These are phyloP conservation scores for Entophlyctis helioformis DNA, from an alignment of 192 early-diverging fungal genomes.

Conservation along the genomic window DNA sequence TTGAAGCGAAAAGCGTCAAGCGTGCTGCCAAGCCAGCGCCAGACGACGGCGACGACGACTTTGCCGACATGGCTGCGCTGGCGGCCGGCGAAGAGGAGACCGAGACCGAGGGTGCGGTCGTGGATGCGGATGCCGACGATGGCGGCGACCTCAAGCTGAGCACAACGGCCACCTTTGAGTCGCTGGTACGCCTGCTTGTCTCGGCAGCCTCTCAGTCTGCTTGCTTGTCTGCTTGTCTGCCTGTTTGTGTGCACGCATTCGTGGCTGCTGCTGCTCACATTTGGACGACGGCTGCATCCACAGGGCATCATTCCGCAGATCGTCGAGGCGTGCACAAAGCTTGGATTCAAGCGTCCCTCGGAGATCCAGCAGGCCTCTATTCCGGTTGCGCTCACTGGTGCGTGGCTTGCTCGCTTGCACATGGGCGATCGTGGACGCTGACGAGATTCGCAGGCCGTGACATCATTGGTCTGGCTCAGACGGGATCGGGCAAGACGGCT, in stretches of 20 bases:
- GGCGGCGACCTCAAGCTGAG: too few relatives aligned
- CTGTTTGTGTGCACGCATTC: background rate
- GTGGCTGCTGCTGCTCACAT: background rate
- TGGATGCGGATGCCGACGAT: too few relatives aligned
- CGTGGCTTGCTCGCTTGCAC: background rate
- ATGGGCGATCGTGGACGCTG: background rate
- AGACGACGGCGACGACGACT: too few relatives aligned
- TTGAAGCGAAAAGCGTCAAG: too few relatives aligned
- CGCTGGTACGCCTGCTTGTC: background rate
- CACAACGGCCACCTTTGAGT: conserved; percentile 1
- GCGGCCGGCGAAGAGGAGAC: too few relatives aligned
- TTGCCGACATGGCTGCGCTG: too few relatives aligned
- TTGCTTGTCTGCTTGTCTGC: background rate
- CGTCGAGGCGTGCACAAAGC: conserved; percentile 76
- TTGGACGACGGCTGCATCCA: background rate
- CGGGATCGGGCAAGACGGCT: conserved; percentile 92
- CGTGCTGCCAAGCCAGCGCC: too few relatives aligned
- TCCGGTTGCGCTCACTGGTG: conserved; percentile 75
- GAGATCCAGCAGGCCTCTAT: conserved; percentile 88
- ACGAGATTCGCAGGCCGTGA: conserved; percentile 44
- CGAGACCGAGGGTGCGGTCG: too few relatives aligned
- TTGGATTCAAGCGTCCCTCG: conserved; percentile 79
- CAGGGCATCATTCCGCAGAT: conserved; percentile 79
- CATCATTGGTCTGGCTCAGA: conserved; percentile 97
- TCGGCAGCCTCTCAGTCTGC: background rate